These are phyloP conservation scores for Hortiboletus flavorubellus DNA, from an alignment of 768 basidiomycete genomes.

Conservation along the genomic window DNA sequence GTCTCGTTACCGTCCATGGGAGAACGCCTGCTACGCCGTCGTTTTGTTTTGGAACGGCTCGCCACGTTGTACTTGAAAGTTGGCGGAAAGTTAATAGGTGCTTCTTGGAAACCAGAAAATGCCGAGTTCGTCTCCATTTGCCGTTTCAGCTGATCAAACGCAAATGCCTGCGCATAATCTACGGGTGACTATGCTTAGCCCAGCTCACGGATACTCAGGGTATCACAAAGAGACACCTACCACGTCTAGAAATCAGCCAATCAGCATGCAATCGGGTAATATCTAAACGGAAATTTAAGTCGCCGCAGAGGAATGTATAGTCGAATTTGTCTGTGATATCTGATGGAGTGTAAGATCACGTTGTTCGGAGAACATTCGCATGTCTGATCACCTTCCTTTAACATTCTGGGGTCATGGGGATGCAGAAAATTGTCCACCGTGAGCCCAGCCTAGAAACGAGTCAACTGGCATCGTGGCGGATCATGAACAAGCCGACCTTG, in stretches of 20 bases:
- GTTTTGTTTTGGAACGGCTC: slow-evolving; percentile 47
- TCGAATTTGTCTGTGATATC: slow-evolving; percentile 90
- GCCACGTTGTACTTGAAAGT: slow-evolving; percentile 92
- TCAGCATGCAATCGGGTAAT: slow-evolving; percentile 90
- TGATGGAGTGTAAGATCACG: slow-evolving; percentile 9
- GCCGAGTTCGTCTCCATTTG: slow-evolving; percentile 68
- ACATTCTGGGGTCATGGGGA: slow-evolving; percentile 56
- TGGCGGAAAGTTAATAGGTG: slow-evolving; percentile 78
- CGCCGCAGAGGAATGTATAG: slow-evolving; percentile 84
- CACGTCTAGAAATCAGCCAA: slow-evolving; percentile 84
- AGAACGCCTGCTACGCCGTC: slow-evolving; percentile 35
- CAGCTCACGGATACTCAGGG: not conserved
- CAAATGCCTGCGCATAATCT: slow-evolving; percentile 85
- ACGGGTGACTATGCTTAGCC: slow-evolving; percentile 8
- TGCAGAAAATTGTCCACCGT: slow-evolving; percentile 74
- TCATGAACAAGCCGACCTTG: slow-evolving; percentile 46
- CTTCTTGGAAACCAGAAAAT: slow-evolving; percentile 81
- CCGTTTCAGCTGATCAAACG: slow-evolving; percentile 82
- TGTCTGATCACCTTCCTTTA: slow-evolving; percentile 59
- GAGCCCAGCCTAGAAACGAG: slow-evolving; percentile 56
- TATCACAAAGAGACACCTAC: slow-evolving; percentile 34
- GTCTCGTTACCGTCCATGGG: slow-evolving; percentile 40
- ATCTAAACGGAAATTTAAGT: slow-evolving; percentile 88
- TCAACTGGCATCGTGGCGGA: not conserved
- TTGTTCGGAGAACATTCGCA: not conserved